Base-by-base conservation (phyloP, 495 filamentous ascomycete genomes). In the Elasticomyces elasticus region DNA sequence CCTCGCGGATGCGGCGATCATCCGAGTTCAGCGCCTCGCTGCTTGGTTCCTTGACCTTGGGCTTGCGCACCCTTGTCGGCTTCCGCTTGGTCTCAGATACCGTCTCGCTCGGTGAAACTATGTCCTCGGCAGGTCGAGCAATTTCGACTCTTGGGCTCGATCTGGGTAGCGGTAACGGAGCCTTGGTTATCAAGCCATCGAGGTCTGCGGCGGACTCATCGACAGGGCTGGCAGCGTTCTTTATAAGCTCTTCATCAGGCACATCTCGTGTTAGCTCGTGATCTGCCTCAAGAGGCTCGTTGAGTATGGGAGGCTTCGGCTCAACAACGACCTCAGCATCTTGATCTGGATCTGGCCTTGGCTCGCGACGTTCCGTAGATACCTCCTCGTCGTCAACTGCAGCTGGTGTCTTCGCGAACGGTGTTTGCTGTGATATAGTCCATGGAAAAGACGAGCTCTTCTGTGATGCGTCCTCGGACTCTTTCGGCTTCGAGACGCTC, bases 11-110 rank as follows among this genome's bases (percentile, higher is more conserved):
- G 5, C 19, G 4, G 19, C 35, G 35, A 17, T 63, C 55, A 23
- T 69, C 64, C 41, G 60, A 62, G 37, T 61, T 55, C 23, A 65
- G 52, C 25, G 52, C 37, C 22, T 57, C 55, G 15, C 35, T 44
- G 12, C 25, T 19, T 2, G 51, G 33, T 1, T 23, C 52, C 27
- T 52, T 42, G 17, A 26, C 9, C 41, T 56, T 56, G 15, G 48
- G 53, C 30, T 51, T 56, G 5, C 49, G 58, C 20, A 45, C 58
- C 31, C 33, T 44, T 1, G 33, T 30, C 6, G 46, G 22, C 24
- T 42, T 37, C 20, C 46, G 27, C 23, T 28, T 43, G n/a, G n/a
- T 28, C 27, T 31, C 45, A 6, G 45, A 13, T 2, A 13, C 45
- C 5, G 17, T 11, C n/a, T 28, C 13, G n/a, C 3, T 31, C 19